phyloP scores from a whole-genome alignment of 148 eudicot genomes.

The Vaccinium darrowii region DNA sequence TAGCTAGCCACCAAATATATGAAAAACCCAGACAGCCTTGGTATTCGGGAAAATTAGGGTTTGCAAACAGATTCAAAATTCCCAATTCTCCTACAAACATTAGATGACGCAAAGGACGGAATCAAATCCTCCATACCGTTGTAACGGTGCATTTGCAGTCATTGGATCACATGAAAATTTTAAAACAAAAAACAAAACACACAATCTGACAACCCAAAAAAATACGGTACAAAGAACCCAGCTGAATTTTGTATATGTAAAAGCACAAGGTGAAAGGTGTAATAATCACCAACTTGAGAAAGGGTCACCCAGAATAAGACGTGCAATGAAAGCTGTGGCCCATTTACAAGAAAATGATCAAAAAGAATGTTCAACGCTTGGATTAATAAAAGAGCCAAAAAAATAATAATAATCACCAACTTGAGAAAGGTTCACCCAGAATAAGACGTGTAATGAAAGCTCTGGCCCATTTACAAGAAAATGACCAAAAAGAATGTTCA shows the following conservation, averaged over 20 bases:
- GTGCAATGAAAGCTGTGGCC: background rate
- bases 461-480: background rate
- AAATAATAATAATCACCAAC: background rate
- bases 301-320: background rate
- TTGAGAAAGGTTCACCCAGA: background rate
- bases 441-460: background rate
- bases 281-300: background rate
- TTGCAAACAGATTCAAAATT: too few relatives aligned
- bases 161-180: too few relatives aligned
- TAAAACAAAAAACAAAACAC: too few relatives aligned
- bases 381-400: background rate
- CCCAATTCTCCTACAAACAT: too few relatives aligned
- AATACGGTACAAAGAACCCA: background rate
- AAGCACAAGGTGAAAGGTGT: background rate
- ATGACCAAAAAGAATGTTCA: background rate
- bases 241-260: background rate
- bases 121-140: too few relatives aligned
- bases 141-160: too few relatives aligned
- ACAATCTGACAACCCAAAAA: too few relatives aligned
- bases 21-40: too few relatives aligned
- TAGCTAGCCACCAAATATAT: too few relatives aligned
- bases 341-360: background rate
- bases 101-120: too few relatives aligned
- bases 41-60: too few relatives aligned
- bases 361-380: background rate